Conservation (phyloP, 2,329 filamentous ascomycete species). For the Talaromyces amestolkiae region DNA sequence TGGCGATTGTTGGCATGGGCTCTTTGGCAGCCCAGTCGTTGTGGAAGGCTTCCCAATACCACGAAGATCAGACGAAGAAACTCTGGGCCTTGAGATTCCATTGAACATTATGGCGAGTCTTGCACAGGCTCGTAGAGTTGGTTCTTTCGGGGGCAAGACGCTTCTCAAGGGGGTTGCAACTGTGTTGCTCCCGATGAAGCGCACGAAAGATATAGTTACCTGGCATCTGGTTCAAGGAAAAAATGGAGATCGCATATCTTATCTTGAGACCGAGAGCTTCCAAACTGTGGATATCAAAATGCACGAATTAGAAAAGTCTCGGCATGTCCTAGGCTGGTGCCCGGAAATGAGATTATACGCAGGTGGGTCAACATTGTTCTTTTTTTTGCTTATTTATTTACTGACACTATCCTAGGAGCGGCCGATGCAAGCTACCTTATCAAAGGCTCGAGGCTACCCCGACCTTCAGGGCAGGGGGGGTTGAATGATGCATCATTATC, state of each 20-base stretch:
- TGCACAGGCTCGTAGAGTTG: constrained; percentile 20
- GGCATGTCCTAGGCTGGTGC: constrained; percentile 40
- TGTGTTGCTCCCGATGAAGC: constrained; percentile 29
- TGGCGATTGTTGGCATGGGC: constrained; percentile 32
- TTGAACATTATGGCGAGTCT: constrained; percentile 16
- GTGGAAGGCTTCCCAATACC: constrained; percentile 32
- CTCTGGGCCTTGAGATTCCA: constrained; percentile 32
- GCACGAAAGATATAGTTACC: constrained; percentile 20
- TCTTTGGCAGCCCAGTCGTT: constrained; percentile 32
- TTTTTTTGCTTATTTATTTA: constrained; percentile 17
- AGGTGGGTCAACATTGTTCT: constrained; percentile 19
- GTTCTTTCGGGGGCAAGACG: constrained; percentile 27
- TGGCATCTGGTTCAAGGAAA: constrained; percentile 33
- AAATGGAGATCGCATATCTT: constrained; percentile 28
- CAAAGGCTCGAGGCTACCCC: constrained; percentile 21
- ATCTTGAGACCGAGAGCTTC: constrained; percentile 21
- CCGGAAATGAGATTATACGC: constrained; percentile 22
- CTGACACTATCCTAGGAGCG: constrained; percentile 21
- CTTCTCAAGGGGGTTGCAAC: constrained; percentile 39
- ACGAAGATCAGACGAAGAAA: constrained; percentile 18
- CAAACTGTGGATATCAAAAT: background rate
- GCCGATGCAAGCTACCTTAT: constrained; percentile 24
- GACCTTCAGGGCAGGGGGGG: constrained; percentile 13
- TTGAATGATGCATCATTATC: constrained; percentile 29
- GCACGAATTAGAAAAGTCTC: constrained; percentile 15